These are phyloP conservation scores for Aspergillus piperis DNA, from an alignment of 2,329 filamentous ascomycete species.

Conservation along the genomic window DNA sequence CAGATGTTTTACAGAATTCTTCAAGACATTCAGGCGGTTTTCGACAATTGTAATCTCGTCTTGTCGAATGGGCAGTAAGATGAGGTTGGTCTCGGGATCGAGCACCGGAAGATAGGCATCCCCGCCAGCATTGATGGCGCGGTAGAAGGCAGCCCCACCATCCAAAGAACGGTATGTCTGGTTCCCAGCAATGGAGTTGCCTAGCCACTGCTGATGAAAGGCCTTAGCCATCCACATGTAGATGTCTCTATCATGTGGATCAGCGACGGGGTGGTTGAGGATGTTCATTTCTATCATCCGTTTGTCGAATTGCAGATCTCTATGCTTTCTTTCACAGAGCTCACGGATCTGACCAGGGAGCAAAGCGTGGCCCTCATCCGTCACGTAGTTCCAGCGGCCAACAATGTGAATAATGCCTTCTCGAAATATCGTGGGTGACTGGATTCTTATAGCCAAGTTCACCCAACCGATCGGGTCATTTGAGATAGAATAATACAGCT, in stretches of 20 bases:
- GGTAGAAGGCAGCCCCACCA: conserved; percentile 51
- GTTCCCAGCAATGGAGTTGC: conserved; percentile 42
- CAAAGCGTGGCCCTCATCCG: conserved; percentile 17
- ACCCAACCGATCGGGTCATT: conserved; percentile 49
- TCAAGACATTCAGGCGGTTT: conserved; percentile 38
- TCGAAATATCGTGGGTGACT: conserved; percentile 30
- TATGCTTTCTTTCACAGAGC: conserved; percentile 28
- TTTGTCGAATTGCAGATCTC: conserved; percentile 27
- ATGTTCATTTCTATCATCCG: conserved; percentile 31
- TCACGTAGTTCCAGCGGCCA: conserved; percentile 32
- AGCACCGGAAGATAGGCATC: conserved; percentile 46
- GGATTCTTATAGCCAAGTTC: conserved; percentile 29
- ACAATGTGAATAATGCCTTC: conserved; percentile 36
- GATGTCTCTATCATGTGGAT: not conserved
- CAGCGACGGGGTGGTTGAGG: conserved; percentile 22
- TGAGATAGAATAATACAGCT: conserved; percentile 49
- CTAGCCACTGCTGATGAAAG: conserved; percentile 47
- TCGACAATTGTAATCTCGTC: conserved; percentile 30
- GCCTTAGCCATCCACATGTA: conserved; percentile 15
- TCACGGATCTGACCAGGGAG: conserved; percentile 23
- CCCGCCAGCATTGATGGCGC: conserved; percentile 39
- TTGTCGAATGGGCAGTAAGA: conserved; percentile 28
- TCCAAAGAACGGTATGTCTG: conserved; percentile 44
- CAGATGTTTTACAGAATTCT: conserved; percentile 39
- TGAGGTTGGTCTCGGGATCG: conserved; percentile 25